Evolutionary conservation across 257 asterid species (phyloP), one percentile per base, ranked within the genome.

Genomic region (Perilla frutescens): DNA sequence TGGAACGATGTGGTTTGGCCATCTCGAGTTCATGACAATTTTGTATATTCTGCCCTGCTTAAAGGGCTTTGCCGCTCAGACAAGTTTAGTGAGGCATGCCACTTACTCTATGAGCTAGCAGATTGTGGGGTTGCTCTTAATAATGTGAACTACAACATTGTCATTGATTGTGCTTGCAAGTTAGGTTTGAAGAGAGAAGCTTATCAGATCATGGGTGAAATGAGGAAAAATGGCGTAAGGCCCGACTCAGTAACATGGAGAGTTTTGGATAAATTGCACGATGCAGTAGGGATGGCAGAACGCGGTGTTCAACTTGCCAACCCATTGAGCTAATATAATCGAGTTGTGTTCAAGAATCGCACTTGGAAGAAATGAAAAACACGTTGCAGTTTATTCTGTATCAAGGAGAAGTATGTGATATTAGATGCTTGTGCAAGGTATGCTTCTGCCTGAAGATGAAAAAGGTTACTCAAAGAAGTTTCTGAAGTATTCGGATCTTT

Each of bases 161-260:
- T 90, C 5, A 85, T 94, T 43, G 86, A 82, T 73, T 62, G 57
- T 70, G 96, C 95, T 68, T 88, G 90, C 81, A 80, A 66, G 78
- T 68, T 84, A 59, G 96, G 96, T 31, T 77, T 87, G 81, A 94
- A 87, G 88, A 87, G 74, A 62, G 97, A 88, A 71, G 96, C 95
- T 70, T 90, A 91, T 80, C 90, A 80, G 89, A 86, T 94, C 47
- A 41, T 87, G 37, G 84, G 91, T 40, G 96, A 94, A 74, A 91
- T 94, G 98, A 94, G 81, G 77, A 87, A 84, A 73, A 89, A 90
- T 79, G 96, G 89, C 32, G 64, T 91, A 7, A 41, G 44, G 71
- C 96, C 96, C 5, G 96, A 94, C 86, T 84, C 95, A 26, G 90
- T 87, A 37, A 87, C 97, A 1, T 91, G 97, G 97, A 91, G 96